Evolutionary conservation across 2,329 filamentous ascomycete species (phyloP), one percentile per base, ranked within the genome.

Genomic region (Colletotrichum scovillei): DNA sequence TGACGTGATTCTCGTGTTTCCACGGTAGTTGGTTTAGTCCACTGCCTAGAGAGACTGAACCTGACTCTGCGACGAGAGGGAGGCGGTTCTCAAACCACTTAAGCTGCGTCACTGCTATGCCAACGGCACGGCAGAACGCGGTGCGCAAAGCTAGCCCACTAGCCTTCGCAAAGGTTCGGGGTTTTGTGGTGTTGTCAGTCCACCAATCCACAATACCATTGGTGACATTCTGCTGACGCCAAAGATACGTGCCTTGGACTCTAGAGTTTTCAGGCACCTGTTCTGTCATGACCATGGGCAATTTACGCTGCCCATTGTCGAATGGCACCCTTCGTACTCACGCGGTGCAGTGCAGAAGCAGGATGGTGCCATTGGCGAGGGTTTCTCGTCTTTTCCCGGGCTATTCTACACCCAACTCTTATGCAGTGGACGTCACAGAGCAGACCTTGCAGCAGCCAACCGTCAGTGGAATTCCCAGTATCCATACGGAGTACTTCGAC

Each of bases 101-200:
- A 53, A 60, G 30, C 53, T 70, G 70, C 70, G 60, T 65, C 70
- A 73, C 67, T 69, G 55, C 70, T 60, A 60, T 60, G 55, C 59
- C 70, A 73, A 73, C 70, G 22, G n/a, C 55, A 57, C 56, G 19
- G 53, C 65, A 69, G 24, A 38, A 58, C 24, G 52, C 24, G 22
- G 53, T 72, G 38, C 65, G 59, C 42, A 56, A 19, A 26, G 52
- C 63, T 26, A 58, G 63, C 14, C 24, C 24, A 16, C 32, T 32
- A 24, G 22, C 46, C 46, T 49, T 32, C 5, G 28, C 52, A 35
- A 38, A 5, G 46, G 32, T 28, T 32, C 24, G 35, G 53, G 16
- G 19, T 4, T 12, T 46, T 66, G 22, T 66, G 11, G 22, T 55
- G 30, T 55, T 26, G 62, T 28, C 46, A 42, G 24, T 49, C 38